Evolutionary conservation across 257 asterid genomes (phyloP).

Genomic region (Euphrasia confusa): DNA sequence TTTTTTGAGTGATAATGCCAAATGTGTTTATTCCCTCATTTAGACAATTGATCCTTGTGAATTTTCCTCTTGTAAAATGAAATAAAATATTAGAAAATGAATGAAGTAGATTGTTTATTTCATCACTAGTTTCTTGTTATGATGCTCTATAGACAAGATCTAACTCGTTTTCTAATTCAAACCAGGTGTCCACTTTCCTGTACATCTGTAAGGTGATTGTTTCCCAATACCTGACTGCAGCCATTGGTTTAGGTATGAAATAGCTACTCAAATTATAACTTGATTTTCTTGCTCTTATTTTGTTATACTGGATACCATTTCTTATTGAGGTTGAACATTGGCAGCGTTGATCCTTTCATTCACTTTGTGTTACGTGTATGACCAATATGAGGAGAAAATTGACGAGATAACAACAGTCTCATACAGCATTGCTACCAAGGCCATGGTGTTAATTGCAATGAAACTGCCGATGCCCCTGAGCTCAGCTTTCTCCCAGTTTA

Average conservation of each 20-base stretch:
- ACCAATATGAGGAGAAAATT: constrained; percentile 81
- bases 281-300: neutral
- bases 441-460: constrained; percentile 15
- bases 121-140: neutral
- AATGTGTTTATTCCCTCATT: neutral
- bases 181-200: constrained; percentile 56
- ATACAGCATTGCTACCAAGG: constrained; percentile 20
- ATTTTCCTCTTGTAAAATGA: neutral
- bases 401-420: constrained; percentile 36
- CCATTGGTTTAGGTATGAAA: constrained; percentile 64
- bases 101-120: neutral
- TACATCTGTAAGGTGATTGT: constrained; percentile 56
- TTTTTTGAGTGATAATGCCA: neutral
- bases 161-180: constrained; percentile 20
- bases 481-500: constrained; percentile 18
- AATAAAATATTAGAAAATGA: constrained; percentile 1
- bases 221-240: constrained; percentile 43
- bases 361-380: constrained; percentile 62
- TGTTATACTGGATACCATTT: neutral
- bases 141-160: constrained; percentile 3
- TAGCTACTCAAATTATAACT: neutral
- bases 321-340: constrained; percentile 23
- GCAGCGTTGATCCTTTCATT: constrained; percentile 71
- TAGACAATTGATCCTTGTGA: neutral
- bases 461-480: constrained; percentile 30